Evolutionary conservation across 2,329 filamentous ascomycete species (phyloP), one percentile per base, ranked within the genome.

Genomic region (Penicillium janthinellum): DNA sequence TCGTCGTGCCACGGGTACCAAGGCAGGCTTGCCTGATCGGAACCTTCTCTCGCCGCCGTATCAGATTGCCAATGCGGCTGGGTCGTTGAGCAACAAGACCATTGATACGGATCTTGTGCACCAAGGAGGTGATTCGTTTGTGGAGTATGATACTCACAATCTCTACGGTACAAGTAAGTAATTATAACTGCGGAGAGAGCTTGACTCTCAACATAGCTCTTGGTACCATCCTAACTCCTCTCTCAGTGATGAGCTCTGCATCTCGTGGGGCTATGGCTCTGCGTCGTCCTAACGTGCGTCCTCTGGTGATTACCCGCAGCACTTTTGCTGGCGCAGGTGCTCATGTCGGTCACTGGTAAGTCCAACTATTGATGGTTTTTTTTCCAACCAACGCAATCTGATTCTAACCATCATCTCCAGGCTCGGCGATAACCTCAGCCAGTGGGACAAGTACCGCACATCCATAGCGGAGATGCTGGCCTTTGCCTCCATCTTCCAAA

Each of bases 111-210:
- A 91, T 69, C 76, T 91, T 8, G 82, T 88, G 8, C 89, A 91
- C 71, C 64, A 69, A 2, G 81, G 86, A 44, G 87, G 89, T 59
- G 89, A 89, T 12, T 39, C 37, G 8, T 75, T 87, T 39, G 79
- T 81, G 20, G 86, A 90, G 73, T 91, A 90, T 70, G 90, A 93
- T 66, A 90, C 87, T 0, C 90, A 93, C 73, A 92, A 92, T 66
- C 75, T 92, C 1, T 92, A 90, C 72, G 90, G 90, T 1, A 84
- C 85, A 7, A 87, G 77, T 78, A 71, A 72, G 78, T 72, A 20
- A 28, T 28, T 17, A 8, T 8, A 20, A 2, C 3, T 17, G 6
- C 8, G n/a, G 12, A 20, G n/a, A 44, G 8, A 53, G n/a, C 3
- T 15, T 17, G 12, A 2, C 10, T 17, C 31, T 20, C 4, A 2